Base-by-base conservation (phyloP, 805 yeast species). In the Maudiozyma bulderi region DNA sequence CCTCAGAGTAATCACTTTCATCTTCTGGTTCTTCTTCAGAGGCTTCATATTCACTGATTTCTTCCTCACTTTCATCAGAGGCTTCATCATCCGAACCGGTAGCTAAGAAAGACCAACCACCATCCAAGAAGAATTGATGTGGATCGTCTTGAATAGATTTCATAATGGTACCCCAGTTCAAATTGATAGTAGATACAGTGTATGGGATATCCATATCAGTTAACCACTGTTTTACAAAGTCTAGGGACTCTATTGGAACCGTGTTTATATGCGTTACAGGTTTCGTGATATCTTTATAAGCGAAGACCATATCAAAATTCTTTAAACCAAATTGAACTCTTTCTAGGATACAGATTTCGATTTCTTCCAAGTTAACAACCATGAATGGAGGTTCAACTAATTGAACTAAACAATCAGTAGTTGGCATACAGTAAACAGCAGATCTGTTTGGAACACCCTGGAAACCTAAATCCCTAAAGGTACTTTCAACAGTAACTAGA, bases 381-480 rank as follows among this genome's bases (percentile, higher is more conserved):
- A 90, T 72, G 64, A 90, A 93, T 46, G 99, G 99, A 5, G 96
- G 91, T 62, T 93, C 99, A 52, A 89, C 78, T 54, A 93, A 76
- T 71, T 91, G 98, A 44, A 93, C 85, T 59, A 93, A 76, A 74
- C 98, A 93, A 66, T 93, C 98, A 62, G 98, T 82, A 0, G 98
- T 90, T 46, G 99, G 99, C 81, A 91, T 86, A 75, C 96, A 84
- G 60, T 84, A 81, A 14, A 93, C 96, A 13, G 95, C 85, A 7
- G 97, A 86, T 62, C 98, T 78, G 67, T 84, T 86, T 39, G 99
- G 98, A 30, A 93, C 99, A 77, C 99, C 99, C 57, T 82, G 86
- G 77, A 93, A 93, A 31, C 98, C 99, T 49, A 93, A 76, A 63
- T 93, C 98, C 64, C 96, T 80, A 72, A 93, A 88, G 37, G 99